Conservation (phyloP, 371 early-diverging fungal genomes). For the Mucor racemosus region DNA sequence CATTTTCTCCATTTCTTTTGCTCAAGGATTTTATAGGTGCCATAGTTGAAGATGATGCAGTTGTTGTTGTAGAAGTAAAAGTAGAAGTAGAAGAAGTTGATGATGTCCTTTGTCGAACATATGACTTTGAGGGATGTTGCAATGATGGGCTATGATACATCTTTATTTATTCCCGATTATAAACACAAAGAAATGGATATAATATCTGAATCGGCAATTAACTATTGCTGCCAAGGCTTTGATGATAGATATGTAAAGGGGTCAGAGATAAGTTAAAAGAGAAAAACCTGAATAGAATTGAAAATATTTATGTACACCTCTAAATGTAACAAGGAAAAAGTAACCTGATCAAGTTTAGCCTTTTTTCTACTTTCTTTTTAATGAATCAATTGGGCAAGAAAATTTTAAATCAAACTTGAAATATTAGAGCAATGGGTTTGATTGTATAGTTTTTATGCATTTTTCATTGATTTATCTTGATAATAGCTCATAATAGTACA, state of each 20-base stretch:
- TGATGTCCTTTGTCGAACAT: constrained; percentile 8
- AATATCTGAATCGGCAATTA: not conserved
- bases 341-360: not conserved
- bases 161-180: not conserved
- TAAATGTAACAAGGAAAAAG: not conserved
- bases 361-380: not conserved
- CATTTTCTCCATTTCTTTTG: constrained; percentile 21
- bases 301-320: constrained; percentile 4
- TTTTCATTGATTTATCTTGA: not conserved
- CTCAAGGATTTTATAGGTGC: not conserved
- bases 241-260: not conserved
- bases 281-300: not conserved
- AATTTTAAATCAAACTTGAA: not conserved
- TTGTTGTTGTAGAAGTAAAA: not conserved
- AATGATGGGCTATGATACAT: constrained; percentile 1
- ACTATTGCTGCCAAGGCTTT: not conserved
- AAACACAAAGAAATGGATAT: not conserved
- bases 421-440: not conserved
- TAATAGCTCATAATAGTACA: not conserved
- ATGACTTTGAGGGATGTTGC: not conserved
- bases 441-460: not conserved
- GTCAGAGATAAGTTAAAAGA: not conserved
- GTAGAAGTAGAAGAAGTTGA: constrained; percentile 5
- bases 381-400: not conserved
- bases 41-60: not conserved